Conservation (phyloP, 2,329 filamentous ascomycete species). For the Penicillium sp. region DNA sequence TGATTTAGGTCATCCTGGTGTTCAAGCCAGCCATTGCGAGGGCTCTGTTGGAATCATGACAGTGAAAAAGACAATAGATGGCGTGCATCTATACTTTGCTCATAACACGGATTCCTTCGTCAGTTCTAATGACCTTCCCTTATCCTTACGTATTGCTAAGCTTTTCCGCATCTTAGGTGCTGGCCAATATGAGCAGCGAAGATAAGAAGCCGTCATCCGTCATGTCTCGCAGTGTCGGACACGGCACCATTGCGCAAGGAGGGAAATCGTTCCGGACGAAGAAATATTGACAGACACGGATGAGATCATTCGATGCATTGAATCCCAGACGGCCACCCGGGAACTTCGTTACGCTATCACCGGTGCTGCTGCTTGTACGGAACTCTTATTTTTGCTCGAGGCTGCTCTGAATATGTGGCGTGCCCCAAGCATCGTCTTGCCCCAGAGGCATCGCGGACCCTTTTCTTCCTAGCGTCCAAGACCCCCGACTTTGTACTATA, state of each 20-base stretch:
- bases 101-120: constrained; percentile 91
- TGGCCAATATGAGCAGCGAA: constrained; percentile 84
- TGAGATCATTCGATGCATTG: background rate
- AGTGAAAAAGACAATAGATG: constrained; percentile 79
- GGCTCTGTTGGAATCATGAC: constrained; percentile 89
- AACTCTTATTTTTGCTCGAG: background rate
- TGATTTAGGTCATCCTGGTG: constrained; percentile 72
- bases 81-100: constrained; percentile 86
- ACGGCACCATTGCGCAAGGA: constrained; percentile 57
- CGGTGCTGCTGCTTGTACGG: background rate
- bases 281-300: constrained; percentile 26
- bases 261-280: constrained; percentile 39
- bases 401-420: background rate
- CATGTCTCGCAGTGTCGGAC: constrained; percentile 76
- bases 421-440: background rate
- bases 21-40: constrained; percentile 76
- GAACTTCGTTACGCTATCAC: background rate
- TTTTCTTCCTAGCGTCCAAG: background rate
- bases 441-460: background rate
- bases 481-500: background rate
- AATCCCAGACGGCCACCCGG: background rate
- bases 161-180: constrained; percentile 56
- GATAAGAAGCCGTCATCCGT: constrained; percentile 78
- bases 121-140: constrained; percentile 27
- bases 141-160: constrained; percentile 8